Base-by-base conservation (phyloP, 352 stramenopile species). In the Globisporangium echinulatum region DNA sequence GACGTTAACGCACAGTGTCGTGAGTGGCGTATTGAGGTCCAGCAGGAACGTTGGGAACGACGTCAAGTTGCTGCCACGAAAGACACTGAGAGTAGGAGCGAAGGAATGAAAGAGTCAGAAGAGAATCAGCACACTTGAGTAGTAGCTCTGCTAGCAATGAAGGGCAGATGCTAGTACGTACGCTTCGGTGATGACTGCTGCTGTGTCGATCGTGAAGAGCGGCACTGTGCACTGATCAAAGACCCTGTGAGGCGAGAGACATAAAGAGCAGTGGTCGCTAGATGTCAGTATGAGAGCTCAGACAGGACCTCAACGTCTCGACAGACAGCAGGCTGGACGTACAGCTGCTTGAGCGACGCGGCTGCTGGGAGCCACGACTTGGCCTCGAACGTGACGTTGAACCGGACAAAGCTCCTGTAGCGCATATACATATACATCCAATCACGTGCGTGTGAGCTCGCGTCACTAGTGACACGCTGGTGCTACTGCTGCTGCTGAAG, bases 21-120 rank as follows among this genome's bases (percentile, higher is more conserved):
- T 61, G 40, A 59, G 48, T 7, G 52, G 61, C 42, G 62, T 66
- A 11, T 74, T 55, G 47, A 85, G 39, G 11, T 42, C 46, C 33
- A 87, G 57, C 37, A 87, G 59, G 4, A 71, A 64, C 8, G 54
- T 65, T 4, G 77, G 77, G 58, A 87, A 87, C 39, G 40, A 51
- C 36, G 72, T 66, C 50, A 87, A 14, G 49, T 72, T 82, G 47
- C 64, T 77, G 0, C 66, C 64, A 11, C 64, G 72, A 58, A 87
- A 76, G 10, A 77, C 64, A 65, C 66, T 67, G 48, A 0, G 38
- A 11, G 14, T 1, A 25, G 11, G 6, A 50, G 19, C 19, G 19
- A 25, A 25, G 19, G 19, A 25, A 25, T 25, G 19, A 25, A 25
- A 25, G 19, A 25, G 1, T 25, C 19, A 25, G 1, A 25, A 25